phyloP scores from a whole-genome alignment of 2,329 filamentous ascomycete species.

The Colletotrichum theobromicola region DNA sequence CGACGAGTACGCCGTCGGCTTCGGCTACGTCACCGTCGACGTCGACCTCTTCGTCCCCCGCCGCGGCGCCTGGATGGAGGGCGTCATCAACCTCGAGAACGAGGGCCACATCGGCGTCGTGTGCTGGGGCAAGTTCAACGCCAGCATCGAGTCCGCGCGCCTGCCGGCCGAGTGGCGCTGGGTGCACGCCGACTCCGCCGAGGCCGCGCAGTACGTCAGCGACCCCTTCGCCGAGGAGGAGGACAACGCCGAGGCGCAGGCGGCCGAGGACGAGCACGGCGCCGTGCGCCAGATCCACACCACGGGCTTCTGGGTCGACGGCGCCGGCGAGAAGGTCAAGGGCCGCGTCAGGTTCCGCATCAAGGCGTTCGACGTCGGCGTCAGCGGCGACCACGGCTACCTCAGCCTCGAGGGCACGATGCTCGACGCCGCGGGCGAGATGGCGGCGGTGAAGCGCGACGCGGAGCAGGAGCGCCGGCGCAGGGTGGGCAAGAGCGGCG shows the following conservation, averaged over 20 bases:
- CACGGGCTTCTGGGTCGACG: conserved; percentile 79
- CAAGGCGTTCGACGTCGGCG: conserved; percentile 81
- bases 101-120: conserved; percentile 89
- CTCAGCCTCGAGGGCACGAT: conserved; percentile 90
- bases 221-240: conserved; percentile 29
- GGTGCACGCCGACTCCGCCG: conserved; percentile 61
- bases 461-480: conserved; percentile 54
- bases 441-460: conserved; percentile 50
- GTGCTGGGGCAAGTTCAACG: conserved; percentile 91
- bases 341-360: conserved; percentile 79
- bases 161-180: conserved; percentile 83
- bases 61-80: conserved; percentile 77
- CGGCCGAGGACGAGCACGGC: conserved; percentile 54
- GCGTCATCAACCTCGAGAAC: conserved; percentile 83
- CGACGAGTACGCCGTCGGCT: conserved; percentile 86
- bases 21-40: conserved; percentile 87
- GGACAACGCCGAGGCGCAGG: conserved; percentile 42
- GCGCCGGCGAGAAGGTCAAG: conserved; percentile 69
- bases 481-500: conserved; percentile 25
- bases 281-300: conserved; percentile 58
- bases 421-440: conserved; percentile 72
- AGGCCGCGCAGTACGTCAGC: conserved; percentile 43
- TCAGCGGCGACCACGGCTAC: conserved; percentile 78
- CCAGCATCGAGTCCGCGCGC: conserved; percentile 78
- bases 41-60: conserved; percentile 83